A percentile compares a stretch with the other conserved stretches of the same genome.
Conservation (phyloP, 345 rosid genomes). For the Isatis tinctoria region DNA sequence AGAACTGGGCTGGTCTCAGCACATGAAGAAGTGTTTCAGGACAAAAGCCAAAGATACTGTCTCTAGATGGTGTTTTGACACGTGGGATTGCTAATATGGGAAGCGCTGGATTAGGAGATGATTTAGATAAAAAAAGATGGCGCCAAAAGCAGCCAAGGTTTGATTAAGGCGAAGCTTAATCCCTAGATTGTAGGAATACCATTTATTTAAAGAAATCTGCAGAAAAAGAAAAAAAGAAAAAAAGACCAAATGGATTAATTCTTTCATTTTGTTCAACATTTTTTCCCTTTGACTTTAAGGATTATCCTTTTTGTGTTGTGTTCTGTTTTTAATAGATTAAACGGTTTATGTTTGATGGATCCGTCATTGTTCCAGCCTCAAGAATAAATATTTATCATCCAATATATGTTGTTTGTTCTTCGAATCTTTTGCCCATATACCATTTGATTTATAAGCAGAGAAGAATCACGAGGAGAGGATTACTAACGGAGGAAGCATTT, state of each 20-base stretch:
- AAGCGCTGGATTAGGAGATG: constrained; percentile 1
- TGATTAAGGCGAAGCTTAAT: constrained; percentile 28
- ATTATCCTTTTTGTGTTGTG: neutral
- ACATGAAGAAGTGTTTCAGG: constrained; percentile 37
- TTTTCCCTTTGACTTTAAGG: neutral
- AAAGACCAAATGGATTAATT: constrained; percentile 1
- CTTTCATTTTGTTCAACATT: constrained; percentile 13
- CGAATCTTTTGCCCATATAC: neutral
- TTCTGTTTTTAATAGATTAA: neutral
- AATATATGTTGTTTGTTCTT: neutral
- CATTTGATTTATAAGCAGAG: constrained; percentile 4
- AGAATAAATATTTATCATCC: constrained; percentile 1
- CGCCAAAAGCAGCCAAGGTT: constrained; percentile 37
- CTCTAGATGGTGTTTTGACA: constrained; percentile 17
- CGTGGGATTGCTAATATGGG: constrained; percentile 20
- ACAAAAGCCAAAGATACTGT: constrained; percentile 2
- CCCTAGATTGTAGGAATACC: constrained; percentile 40
- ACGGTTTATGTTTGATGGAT: constrained; percentile 13
- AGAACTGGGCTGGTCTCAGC: constrained; percentile 94
- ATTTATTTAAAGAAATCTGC: constrained; percentile 22
- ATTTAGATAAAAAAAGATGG: constrained; percentile 27
- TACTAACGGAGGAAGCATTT: constrained; percentile 20
- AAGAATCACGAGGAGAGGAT: neutral
- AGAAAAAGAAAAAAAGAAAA: neutral
- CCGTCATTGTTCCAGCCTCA: neutral